Percentiles rank a stretch among this genome's conserved stretches.
Conservation (phyloP, 192 early-diverging fungal genomes). For the Coemansia sp. region DNA sequence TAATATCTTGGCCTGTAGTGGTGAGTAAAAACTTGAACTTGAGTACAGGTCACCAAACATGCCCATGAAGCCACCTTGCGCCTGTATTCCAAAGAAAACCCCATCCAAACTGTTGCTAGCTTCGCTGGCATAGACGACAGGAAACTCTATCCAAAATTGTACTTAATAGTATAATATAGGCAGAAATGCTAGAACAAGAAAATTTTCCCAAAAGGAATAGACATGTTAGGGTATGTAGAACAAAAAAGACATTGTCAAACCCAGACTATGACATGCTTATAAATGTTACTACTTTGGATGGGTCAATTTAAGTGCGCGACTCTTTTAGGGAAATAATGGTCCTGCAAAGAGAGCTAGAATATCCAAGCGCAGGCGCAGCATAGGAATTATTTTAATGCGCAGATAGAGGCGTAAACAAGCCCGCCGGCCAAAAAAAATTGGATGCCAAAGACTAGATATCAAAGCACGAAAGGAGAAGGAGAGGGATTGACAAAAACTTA, state of each 20-base stretch:
- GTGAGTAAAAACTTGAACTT: no score
- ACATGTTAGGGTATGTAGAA: neutral
- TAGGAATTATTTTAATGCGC: neutral
- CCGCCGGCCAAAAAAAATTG: no score
- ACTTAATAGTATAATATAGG: neutral
- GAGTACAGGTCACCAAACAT: no score
- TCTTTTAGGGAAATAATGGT: neutral
- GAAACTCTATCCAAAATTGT: neutral
- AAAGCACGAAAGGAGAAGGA: no score
- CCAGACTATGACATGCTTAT: neutral
- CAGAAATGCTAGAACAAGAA: neutral
- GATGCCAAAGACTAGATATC: no score
- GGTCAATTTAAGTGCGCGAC: neutral
- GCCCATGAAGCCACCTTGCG: no score
- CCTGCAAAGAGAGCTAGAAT: neutral
- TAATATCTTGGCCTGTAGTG: no score
- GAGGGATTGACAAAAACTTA: no score
- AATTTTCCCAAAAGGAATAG: neutral
- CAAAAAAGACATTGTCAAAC: neutral
- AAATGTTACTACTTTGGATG: neutral
- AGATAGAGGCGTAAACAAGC: no score
- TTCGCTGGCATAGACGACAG: no score
- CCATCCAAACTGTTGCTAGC: no score
- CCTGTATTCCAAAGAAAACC: no score
- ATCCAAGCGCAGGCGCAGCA: neutral